Percentiles rank a stretch among this genome's conserved stretches.
Evolutionary conservation across 306 rosid species (phyloP).

Genomic region (Oxytropis ochrocephala): DNA sequence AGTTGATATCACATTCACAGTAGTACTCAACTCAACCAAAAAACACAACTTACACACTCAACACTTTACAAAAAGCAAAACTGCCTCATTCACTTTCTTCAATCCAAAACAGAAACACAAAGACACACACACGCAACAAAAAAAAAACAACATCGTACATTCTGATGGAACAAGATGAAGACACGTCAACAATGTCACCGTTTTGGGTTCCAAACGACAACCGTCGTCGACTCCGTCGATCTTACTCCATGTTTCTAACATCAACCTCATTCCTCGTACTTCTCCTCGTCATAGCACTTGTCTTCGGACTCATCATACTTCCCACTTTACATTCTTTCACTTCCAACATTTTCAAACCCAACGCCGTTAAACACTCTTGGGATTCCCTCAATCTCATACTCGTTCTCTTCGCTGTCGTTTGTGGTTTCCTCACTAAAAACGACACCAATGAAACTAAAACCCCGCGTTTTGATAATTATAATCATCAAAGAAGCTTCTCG

Average conservation of each 20-base stretch:
- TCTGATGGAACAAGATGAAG: slow-evolving; percentile 43
- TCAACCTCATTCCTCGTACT: slow-evolving; percentile 38
- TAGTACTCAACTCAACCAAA: not conserved
- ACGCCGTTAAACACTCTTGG: slow-evolving; percentile 64
- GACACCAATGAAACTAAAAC: slow-evolving; percentile 11
- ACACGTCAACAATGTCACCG: slow-evolving; percentile 34
- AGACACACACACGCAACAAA: too few relatives aligned
- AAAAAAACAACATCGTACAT: not conserved
- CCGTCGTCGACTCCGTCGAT: slow-evolving; percentile 43
- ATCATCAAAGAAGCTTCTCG: not conserved
- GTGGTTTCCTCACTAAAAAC: slow-evolving; percentile 68
- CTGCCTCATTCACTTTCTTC: not conserved
- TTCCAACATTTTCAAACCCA: slow-evolving; percentile 54
- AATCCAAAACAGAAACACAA: not conserved
- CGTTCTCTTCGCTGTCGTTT: slow-evolving; percentile 80
- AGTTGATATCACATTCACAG: too few relatives aligned
- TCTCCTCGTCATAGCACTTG: slow-evolving; percentile 31
- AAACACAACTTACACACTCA: not conserved
- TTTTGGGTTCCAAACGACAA: slow-evolving; percentile 45
- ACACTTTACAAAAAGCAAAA: not conserved
- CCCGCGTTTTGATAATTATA: not conserved
- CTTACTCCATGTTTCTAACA: slow-evolving; percentile 45
- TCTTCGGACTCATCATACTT: slow-evolving; percentile 33
- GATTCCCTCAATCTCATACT: slow-evolving; percentile 66
- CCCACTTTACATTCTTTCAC: slow-evolving; percentile 51